phyloP scores from a whole-genome alignment of 2,329 filamentous ascomycete genomes.

The Fusarium longipes region DNA sequence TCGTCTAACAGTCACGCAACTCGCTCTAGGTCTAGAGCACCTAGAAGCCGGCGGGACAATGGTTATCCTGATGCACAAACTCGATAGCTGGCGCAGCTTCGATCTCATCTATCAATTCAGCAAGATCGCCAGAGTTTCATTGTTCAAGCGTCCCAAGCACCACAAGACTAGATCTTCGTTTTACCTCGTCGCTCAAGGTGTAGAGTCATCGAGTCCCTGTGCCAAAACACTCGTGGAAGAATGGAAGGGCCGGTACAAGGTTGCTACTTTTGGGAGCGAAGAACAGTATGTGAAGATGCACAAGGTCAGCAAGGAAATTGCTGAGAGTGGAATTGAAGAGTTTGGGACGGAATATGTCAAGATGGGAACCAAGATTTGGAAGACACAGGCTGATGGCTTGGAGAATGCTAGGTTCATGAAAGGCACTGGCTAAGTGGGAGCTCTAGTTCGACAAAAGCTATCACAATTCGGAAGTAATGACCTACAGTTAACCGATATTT shows the following conservation, averaged over 20 bases:
- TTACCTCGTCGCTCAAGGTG: conserved; percentile 61
- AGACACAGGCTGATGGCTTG: conserved; percentile 26
- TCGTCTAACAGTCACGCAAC: conserved; percentile 54
- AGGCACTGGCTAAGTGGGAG: too few species aligned
- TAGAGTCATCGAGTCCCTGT: conserved; percentile 49
- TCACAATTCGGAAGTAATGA: too few species aligned
- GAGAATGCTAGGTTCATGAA: conserved; percentile 13
- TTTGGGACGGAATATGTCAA: conserved; percentile 26
- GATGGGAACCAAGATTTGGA: conserved; percentile 29
- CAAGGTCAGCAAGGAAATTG: neutral
- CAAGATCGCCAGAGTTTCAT: conserved; percentile 51
- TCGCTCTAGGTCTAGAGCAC: conserved; percentile 59
- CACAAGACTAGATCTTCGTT: conserved; percentile 62
- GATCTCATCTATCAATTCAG: conserved; percentile 53
- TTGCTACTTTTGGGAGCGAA: conserved; percentile 51
- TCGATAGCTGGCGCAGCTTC: conserved; percentile 56
- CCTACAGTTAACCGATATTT: too few species aligned
- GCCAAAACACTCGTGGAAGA: conserved; percentile 51
- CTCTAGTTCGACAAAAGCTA: too few species aligned
- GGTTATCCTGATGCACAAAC: conserved; percentile 62
- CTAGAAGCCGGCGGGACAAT: conserved; percentile 61
- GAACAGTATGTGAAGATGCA: conserved; percentile 3
- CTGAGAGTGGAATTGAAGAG: neutral
- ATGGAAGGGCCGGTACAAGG: conserved; percentile 57
- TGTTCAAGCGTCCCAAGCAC: conserved; percentile 58